Conservation (phyloP, 2,329 filamentous ascomycete genomes). For the Colletotrichum coccodes region DNA sequence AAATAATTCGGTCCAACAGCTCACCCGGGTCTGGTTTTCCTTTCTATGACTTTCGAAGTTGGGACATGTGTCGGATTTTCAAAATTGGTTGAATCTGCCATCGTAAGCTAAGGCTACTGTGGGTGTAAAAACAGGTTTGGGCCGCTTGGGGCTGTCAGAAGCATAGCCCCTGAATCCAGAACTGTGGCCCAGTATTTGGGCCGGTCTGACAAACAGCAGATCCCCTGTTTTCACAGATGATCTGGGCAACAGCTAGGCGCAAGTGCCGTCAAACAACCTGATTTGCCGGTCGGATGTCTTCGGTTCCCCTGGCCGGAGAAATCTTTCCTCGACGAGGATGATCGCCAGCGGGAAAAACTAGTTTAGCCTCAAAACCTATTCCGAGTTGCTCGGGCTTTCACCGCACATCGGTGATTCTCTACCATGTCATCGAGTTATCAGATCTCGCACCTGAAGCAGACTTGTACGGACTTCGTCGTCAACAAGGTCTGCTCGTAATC, state of each 20-base stretch:
- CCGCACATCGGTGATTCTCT: no score
- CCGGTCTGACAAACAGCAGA: background rate
- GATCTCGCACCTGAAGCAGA: no score
- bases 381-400: no score
- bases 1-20: no score
- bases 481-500: no score
- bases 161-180: background rate
- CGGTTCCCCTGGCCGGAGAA: no score
- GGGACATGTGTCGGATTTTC: background rate
- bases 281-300: background rate
- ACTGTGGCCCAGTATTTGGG: background rate
- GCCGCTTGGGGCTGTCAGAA: background rate
- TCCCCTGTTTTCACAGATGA: background rate
- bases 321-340: no score
- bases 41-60: background rate
- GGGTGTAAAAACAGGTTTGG: background rate
- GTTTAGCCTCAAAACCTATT: no score
- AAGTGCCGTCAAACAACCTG: background rate
- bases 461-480: no score
- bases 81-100: background rate
- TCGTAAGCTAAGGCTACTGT: background rate
- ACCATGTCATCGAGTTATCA: no score
- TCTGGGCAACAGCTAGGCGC: background rate
- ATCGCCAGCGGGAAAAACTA: no score
- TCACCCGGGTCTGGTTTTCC: background rate